Percentiles rank a stretch among this genome's conserved stretches.
Evolutionary conservation across 1,284 basidiomycete species (phyloP).

Genomic region (Marasmius oreades): DNA sequence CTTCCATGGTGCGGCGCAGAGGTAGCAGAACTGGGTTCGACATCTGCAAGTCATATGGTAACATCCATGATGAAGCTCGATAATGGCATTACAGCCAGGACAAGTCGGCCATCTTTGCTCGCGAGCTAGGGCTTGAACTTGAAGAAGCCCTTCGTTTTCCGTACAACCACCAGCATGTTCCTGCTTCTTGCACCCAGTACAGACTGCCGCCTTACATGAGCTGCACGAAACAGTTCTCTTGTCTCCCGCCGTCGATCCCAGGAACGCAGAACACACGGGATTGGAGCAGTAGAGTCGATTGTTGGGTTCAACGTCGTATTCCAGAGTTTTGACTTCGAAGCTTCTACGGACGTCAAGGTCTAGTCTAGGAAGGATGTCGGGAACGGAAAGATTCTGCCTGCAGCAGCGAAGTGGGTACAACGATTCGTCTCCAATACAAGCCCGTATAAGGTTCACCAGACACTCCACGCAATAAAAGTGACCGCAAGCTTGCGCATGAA

Average conservation of each 20-base stretch:
- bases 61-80: slow-evolving; percentile 44
- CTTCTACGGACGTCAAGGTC: slow-evolving; percentile 13
- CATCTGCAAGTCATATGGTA: slow-evolving; percentile 51
- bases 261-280: slow-evolving; percentile 46
- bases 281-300: slow-evolving; percentile 38
- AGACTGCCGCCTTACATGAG: slow-evolving; percentile 35
- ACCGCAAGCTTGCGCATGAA: slow-evolving; percentile 27
- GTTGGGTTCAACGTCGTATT: slow-evolving; percentile 33
- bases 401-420: slow-evolving; percentile 38
- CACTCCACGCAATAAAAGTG: slow-evolving; percentile 19
- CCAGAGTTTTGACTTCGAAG: slow-evolving; percentile 31
- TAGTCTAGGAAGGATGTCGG: slow-evolving; percentile 23
- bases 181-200: slow-evolving; percentile 39
- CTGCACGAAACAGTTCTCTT: slow-evolving; percentile 26
- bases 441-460: slow-evolving; percentile 23
- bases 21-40: slow-evolving; percentile 45
- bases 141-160: slow-evolving; percentile 31
- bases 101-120: slow-evolving; percentile 46
- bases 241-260: slow-evolving; percentile 33
- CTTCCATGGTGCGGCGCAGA: slow-evolving; percentile 53
- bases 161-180: slow-evolving; percentile 33
- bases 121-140: slow-evolving; percentile 40
- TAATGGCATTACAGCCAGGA: slow-evolving; percentile 38
- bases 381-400: slow-evolving; percentile 26
- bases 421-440: slow-evolving; percentile 33